Base-by-base conservation (phyloP, 768 basidiomycete species). In the Suillus cothurnatus region DNA sequence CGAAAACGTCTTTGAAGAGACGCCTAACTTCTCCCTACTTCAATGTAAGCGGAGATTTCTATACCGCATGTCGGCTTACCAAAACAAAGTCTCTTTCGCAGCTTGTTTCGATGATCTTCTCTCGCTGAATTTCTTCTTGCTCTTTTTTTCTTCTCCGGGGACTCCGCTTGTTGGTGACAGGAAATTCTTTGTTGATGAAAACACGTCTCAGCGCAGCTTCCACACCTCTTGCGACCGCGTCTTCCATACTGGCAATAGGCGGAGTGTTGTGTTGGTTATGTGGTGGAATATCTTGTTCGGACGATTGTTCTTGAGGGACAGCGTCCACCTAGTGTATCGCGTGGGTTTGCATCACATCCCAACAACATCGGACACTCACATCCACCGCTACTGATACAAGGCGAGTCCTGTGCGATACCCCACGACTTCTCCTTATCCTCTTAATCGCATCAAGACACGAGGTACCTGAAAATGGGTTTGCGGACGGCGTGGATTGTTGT, bases 11-110 rank as follows among this genome's bases (percentile, higher is more conserved):
- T n/a, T n/a, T n/a, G n/a, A n/a, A n/a, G n/a, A n/a, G n/a, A n/a
- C n/a, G n/a, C n/a, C n/a, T n/a, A n/a, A n/a, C n/a, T n/a, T n/a
- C n/a, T n/a, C n/a, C n/a, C n/a, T n/a, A n/a, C n/a, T n/a, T n/a
- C n/a, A n/a, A 7, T 19, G 17, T 41, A 41, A 41, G 39, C 7
- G 15, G 14, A 6, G 7, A 17, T 41, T 41, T 41, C 39, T 19
- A 41, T 41, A 41, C 7, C 17, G 3, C 17, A 19, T 41, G 17
- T 41, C 6, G 17, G 39, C 39, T 41, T 41, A 69, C 43, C 67
- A 68, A 61, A 26, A 65, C 56, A 9, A 65, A 68, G 36, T 61
- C 34, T 6, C 34, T 41, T 28, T 68, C 34, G 11, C 65, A 15
- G n/a, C 32, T 43, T 34, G 49, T 43, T 31, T 68, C 64, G 6